Conservation (phyloP, 805 yeast species). For the Nakazawaea wyomingensis region DNA sequence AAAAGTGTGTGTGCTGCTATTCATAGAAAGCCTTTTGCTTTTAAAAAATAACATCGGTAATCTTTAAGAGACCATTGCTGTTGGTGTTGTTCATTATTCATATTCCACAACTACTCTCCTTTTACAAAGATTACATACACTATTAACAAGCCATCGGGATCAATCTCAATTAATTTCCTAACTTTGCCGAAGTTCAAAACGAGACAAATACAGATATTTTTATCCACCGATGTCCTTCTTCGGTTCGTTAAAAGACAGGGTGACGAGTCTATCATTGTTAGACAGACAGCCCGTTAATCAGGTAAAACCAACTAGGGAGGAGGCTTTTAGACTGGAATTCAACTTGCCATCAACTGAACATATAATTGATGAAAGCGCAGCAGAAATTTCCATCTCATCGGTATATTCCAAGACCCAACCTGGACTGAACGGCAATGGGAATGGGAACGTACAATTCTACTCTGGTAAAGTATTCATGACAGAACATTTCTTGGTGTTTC, state of each 20-base stretch:
- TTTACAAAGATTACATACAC: too few species aligned
- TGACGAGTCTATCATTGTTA: conserved; percentile 40
- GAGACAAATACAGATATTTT: too few species aligned
- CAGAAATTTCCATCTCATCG: conserved; percentile 44
- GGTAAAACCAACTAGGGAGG: conserved; percentile 56
- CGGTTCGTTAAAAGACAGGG: conserved; percentile 24
- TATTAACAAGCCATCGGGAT: too few species aligned
- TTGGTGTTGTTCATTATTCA: too few species aligned
- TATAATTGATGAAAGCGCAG: conserved; percentile 60
- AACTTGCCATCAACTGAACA: conserved; percentile 67
- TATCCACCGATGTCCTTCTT: conserved; percentile 11
- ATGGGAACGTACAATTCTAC: conserved; percentile 22
- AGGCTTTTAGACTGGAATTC: conserved; percentile 61
- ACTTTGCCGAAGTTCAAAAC: too few species aligned
- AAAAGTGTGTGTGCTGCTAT: too few species aligned
- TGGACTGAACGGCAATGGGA: conserved; percentile 3
- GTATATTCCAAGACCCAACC: conserved; percentile 13
- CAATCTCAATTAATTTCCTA: too few species aligned
- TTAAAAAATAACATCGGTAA: too few species aligned
- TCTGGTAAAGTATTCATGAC: conserved; percentile 71
- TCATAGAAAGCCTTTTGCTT: too few species aligned
- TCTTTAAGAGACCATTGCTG: too few species aligned
- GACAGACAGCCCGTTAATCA: conserved; percentile 30
- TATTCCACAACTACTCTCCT: too few species aligned
- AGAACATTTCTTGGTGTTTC: conserved; percentile 69